phyloP scores from a whole-genome alignment of 2,329 filamentous ascomycete species.

The Raffaelea albimanens region DNA sequence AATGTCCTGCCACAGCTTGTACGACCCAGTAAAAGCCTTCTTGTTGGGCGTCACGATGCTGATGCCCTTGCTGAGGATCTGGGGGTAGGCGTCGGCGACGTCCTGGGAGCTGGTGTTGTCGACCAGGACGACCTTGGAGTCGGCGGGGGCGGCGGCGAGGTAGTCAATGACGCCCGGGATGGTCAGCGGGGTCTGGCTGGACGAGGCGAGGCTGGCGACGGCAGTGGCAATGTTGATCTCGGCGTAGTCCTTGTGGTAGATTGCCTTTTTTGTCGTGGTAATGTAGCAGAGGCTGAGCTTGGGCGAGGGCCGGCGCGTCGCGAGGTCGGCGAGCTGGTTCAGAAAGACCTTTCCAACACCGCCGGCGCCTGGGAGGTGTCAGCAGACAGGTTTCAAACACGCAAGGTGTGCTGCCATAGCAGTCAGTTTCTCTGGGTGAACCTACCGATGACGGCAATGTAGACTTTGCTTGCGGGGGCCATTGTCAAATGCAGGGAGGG shows the following conservation, averaged over 20 bases:
- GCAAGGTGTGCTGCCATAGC: too few species aligned
- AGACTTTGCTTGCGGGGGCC: slow-evolving; percentile 36
- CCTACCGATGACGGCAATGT: slow-evolving; percentile 43
- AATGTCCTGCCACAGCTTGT: slow-evolving; percentile 79
- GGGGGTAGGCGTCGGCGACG: slow-evolving; percentile 74
- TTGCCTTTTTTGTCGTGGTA: slow-evolving; percentile 72
- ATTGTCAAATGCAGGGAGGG: slow-evolving; percentile 17
- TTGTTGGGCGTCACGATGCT: slow-evolving; percentile 96
- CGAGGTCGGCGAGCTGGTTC: slow-evolving; percentile 62
- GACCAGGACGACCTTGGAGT: slow-evolving; percentile 72
- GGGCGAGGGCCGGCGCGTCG: slow-evolving; percentile 55
- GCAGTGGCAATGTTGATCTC: slow-evolving; percentile 32
- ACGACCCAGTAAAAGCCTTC: slow-evolving; percentile 84
- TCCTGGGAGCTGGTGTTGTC: slow-evolving; percentile 93
- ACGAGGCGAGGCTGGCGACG: slow-evolving; percentile 54
- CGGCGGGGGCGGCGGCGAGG: slow-evolving; percentile 65
- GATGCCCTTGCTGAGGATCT: slow-evolving; percentile 71
- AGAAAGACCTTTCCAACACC: slow-evolving; percentile 92
- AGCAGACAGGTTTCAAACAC: not conserved
- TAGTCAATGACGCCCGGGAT: slow-evolving; percentile 66
- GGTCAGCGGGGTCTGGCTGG: slow-evolving; percentile 54
- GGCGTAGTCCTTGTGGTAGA: slow-evolving; percentile 66
- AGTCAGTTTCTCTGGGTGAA: too few species aligned
- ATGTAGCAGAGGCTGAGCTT: slow-evolving; percentile 76
- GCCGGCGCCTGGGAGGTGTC: slow-evolving; percentile 57